phyloP scores from a whole-genome alignment of 805 yeast genomes.

The Saturnispora sekii region DNA sequence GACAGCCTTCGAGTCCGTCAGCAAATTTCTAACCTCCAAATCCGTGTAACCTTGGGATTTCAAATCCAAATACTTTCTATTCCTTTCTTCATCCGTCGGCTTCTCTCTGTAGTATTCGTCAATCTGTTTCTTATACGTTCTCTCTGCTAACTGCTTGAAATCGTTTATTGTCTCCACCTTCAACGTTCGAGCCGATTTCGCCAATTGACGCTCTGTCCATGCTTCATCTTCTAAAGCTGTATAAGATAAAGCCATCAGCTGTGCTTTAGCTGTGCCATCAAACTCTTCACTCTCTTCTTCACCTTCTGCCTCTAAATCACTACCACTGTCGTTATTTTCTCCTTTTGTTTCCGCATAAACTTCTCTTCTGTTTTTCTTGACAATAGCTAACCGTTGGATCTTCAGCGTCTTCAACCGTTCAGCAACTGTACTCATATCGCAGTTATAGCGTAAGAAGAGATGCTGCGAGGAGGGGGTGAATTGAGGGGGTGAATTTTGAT shows the following conservation, averaged over 20 bases:
- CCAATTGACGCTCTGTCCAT: constrained; percentile 30
- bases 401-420: constrained; percentile 7
- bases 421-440: not conserved
- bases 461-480: too few relatives aligned
- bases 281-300: not conserved
- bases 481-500: too few relatives aligned
- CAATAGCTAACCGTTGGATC: constrained; percentile 1
- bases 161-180: constrained; percentile 29
- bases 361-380: constrained; percentile 8
- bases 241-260: constrained; percentile 36
- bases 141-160: constrained; percentile 47
- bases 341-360: constrained; percentile 12
- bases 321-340: not conserved
- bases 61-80: constrained; percentile 23
- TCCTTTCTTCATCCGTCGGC: constrained; percentile 20
- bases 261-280: constrained; percentile 7
- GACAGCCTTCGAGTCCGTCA: constrained; percentile 30
- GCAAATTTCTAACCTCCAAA: constrained; percentile 16
- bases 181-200: constrained; percentile 25
- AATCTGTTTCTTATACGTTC: constrained; percentile 48
- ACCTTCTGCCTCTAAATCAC: not conserved
- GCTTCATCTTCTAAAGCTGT: constrained; percentile 55
- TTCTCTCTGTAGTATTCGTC: constrained; percentile 20
- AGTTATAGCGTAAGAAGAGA: too few relatives aligned
- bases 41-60: constrained; percentile 18